Evolutionary conservation across 352 stramenopile genomes (phyloP).

Genomic region (Saprolegnia parasitica): DNA sequence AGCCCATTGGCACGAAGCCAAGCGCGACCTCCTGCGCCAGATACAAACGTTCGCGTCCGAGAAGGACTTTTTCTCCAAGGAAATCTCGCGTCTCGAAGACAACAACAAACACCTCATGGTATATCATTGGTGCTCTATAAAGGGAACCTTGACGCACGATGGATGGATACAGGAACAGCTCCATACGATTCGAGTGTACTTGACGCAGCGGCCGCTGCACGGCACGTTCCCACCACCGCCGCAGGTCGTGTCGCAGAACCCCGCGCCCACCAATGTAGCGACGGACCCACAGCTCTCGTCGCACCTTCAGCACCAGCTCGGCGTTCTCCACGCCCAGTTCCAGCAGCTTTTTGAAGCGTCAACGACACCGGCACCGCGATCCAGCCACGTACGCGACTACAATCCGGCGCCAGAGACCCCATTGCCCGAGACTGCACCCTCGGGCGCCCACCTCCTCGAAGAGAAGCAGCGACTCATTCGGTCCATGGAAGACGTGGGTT

Average conservation of each 20-base stretch:
- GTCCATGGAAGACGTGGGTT: constrained; percentile 37
- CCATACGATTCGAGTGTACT: constrained; percentile 51
- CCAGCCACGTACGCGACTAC: not conserved
- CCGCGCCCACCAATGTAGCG: not conserved
- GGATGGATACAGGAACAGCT: constrained; percentile 38
- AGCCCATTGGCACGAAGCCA: constrained; percentile 30
- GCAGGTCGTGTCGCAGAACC: not conserved
- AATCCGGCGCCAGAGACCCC: not conserved
- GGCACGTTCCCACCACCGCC: not conserved
- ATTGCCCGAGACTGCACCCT: constrained; percentile 11
- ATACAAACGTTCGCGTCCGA: constrained; percentile 40
- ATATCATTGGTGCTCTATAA: not conserved
- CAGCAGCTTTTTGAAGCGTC: constrained; percentile 52
- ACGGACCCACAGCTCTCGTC: constrained; percentile 38
- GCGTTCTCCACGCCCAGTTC: constrained; percentile 51
- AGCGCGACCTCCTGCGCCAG: constrained; percentile 40
- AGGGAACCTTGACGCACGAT: not conserved
- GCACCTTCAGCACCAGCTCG: constrained; percentile 47
- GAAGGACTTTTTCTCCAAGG: constrained; percentile 47
- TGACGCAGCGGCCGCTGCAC: constrained; percentile 46
- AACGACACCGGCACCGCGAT: constrained; percentile 19
- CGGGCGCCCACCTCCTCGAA: constrained; percentile 30
- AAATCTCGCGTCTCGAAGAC: constrained; percentile 48
- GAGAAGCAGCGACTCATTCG: constrained; percentile 44
- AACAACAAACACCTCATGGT: constrained; percentile 54